Base-by-base conservation (phyloP, 2,329 filamentous ascomycete genomes). In the Metarhizium sp. region DNA sequence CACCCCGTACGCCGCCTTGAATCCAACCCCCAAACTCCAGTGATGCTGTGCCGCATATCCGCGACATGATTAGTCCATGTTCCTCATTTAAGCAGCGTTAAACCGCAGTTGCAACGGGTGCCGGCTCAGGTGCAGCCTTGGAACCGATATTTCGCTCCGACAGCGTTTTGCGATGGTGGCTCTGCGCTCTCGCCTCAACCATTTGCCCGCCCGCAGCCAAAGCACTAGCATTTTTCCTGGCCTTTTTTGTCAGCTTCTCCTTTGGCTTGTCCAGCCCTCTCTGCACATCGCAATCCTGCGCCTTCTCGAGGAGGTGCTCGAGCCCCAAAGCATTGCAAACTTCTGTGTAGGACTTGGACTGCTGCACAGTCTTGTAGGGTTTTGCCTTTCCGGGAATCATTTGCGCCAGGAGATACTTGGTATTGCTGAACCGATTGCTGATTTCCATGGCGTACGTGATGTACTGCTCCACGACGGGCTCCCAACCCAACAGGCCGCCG, bases 351-450 rank as follows among this genome's bases (percentile, higher is more conserved):
- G 80, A 87, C 72, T 86, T 91, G 58, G 80, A 79, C 50, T 74
- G 71, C 59, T 81, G 83, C 61, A 94, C 77, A 3, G 75, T 70
- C 57, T 78, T 77, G 67, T 87, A 88, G 1, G 75, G 75, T 43
- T 80, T 75, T 50, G 82, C 76, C 68, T 91, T 95, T 16, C 92
- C 90, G 0, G 91, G 90, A 29, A 97, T 83, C 71, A 96, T 81
- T 69, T 96, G 90, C 46, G 82, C 82, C 32, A 99, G 81, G 36
- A 94, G 77, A 68, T 88, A 99, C 69, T 99, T 99, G 5, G 92
- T 96, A 73, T 99, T 99, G 48, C 88, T 87, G 69, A 86, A 94
- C 59, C 85, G 84, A 69, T 99, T 97, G 67, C 92, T 85, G 13
- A 90, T 83, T 55, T 88, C 83, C 63, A 99, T 76, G 34, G 85